These are phyloP conservation scores for Myriosclerotinia scirpicola DNA, from an alignment of 2,329 filamentous ascomycete species.

Conservation along the genomic window DNA sequence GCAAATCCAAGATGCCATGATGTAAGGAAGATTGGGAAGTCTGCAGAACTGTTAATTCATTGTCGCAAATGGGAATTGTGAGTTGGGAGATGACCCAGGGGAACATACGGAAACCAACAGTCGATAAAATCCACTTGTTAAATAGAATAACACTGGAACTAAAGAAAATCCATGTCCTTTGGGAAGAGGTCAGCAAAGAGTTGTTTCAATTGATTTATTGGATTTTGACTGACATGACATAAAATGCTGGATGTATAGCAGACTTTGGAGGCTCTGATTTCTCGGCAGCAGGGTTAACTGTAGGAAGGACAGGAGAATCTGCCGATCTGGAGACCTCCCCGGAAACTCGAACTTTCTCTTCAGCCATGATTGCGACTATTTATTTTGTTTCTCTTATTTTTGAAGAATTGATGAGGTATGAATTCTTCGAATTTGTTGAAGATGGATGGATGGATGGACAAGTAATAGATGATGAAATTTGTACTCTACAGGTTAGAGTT, in stretches of 20 bases:
- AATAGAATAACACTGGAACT: conserved; percentile 95
- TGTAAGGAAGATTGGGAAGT: conserved; percentile 77
- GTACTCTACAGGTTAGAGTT: not conserved
- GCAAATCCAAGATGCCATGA: conserved; percentile 96
- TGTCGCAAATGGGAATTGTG: conserved; percentile 3
- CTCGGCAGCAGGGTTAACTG: conserved; percentile 66
- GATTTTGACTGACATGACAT: conserved; percentile 61
- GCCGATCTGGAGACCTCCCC: conserved; percentile 67
- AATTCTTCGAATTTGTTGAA: not conserved
- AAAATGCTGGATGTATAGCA: conserved; percentile 63
- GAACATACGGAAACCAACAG: conserved; percentile 73
- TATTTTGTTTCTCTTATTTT: not conserved
- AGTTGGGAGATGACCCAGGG: not conserved
- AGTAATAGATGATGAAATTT: not conserved
- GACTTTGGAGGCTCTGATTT: conserved; percentile 58
- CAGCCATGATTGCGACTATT: conserved; percentile 53
- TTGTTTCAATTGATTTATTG: conserved; percentile 7
- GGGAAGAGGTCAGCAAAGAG: conserved; percentile 31
- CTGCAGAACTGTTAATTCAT: conserved; percentile 47
- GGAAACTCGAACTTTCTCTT: conserved; percentile 82
- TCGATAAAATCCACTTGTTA: conserved; percentile 98
- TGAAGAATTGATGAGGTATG: not conserved
- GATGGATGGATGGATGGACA: not conserved
- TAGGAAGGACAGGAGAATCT: conserved; percentile 68
- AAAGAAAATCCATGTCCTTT: conserved; percentile 84